These are phyloP conservation scores for Lactarius pseudohatsudake DNA, from an alignment of 768 basidiomycete genomes.

Conservation along the genomic window DNA sequence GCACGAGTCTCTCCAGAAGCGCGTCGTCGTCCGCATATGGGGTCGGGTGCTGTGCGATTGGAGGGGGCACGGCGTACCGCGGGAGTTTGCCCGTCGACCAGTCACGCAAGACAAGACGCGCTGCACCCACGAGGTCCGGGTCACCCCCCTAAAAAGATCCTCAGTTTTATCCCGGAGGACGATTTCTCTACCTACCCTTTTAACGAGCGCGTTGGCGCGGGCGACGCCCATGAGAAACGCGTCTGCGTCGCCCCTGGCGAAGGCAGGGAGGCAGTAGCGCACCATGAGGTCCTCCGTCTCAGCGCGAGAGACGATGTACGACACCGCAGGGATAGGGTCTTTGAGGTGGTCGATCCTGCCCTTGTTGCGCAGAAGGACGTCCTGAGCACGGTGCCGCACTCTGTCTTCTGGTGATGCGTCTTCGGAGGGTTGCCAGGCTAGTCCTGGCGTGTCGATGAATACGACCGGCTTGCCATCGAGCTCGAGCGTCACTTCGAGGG, in stretches of 20 bases:
- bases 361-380: conserved; percentile 75
- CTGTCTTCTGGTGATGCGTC: conserved; percentile 42
- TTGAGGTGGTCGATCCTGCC: conserved; percentile 85
- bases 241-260: conserved; percentile 60
- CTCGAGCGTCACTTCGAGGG: conserved; percentile 59
- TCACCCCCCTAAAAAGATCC: conserved; percentile 56
- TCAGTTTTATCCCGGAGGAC: no score
- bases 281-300: conserved; percentile 85
- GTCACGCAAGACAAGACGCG: conserved; percentile 78
- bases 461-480: conserved; percentile 52
- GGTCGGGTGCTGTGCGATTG: conserved; percentile 8
- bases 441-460: conserved; percentile 88
- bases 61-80: conserved; percentile 63
- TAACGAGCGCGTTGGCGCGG: conserved; percentile 69
- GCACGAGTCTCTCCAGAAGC: conserved; percentile 48
- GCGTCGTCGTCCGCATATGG: conserved; percentile 47
- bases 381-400: conserved; percentile 50
- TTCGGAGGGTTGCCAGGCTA: conserved; percentile 50
- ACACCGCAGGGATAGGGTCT: conserved; percentile 61
- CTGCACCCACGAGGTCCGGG: conserved; percentile 70
- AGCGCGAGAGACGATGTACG: conserved; percentile 65
- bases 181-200: conserved; percentile 52
- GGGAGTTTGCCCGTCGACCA: conserved; percentile 77
- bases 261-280: conserved; percentile 81
- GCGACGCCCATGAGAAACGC: conserved; percentile 80